Evolutionary conservation across 441 rosid genomes (phyloP).

Genomic region (Eruca vesicaria): DNA sequence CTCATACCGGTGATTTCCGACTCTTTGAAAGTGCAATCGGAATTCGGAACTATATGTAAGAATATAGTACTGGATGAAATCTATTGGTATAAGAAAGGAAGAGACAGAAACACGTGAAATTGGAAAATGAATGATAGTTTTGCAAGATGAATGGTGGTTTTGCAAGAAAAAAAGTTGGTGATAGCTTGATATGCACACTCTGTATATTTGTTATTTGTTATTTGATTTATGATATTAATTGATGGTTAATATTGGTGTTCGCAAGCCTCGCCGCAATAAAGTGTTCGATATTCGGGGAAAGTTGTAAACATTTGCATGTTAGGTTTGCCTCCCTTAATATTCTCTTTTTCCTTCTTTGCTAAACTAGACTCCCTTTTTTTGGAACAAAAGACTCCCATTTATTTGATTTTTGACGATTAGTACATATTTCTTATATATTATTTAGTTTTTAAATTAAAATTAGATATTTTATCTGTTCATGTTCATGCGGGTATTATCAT

Average conservation of each 20-base stretch:
- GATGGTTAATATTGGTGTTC: slow-evolving; percentile 22
- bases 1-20: neutral
- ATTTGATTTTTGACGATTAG: neutral
- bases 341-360: neutral
- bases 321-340: slow-evolving; percentile 31
- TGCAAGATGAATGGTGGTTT: slow-evolving; percentile 8
- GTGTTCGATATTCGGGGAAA: slow-evolving; percentile 16
- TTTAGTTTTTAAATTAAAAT: neutral
- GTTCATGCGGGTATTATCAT: no score
- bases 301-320: slow-evolving; percentile 28
- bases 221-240: slow-evolving; percentile 1
- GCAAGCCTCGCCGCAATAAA: slow-evolving; percentile 12
- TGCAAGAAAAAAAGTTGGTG: neutral
- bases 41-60: neutral
- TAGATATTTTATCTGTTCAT: no score
- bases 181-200: slow-evolving; percentile 10
- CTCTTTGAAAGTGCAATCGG: neutral
- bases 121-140: slow-evolving; percentile 10
- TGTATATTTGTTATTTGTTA: neutral
- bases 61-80: neutral
- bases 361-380: neutral
- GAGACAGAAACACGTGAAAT: slow-evolving; percentile 31
- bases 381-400: neutral
- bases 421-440: neutral
- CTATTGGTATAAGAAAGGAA: neutral